These are phyloP conservation scores for Nemania sp. DNA, from an alignment of 2,329 filamentous ascomycete species.

Conservation along the genomic window DNA sequence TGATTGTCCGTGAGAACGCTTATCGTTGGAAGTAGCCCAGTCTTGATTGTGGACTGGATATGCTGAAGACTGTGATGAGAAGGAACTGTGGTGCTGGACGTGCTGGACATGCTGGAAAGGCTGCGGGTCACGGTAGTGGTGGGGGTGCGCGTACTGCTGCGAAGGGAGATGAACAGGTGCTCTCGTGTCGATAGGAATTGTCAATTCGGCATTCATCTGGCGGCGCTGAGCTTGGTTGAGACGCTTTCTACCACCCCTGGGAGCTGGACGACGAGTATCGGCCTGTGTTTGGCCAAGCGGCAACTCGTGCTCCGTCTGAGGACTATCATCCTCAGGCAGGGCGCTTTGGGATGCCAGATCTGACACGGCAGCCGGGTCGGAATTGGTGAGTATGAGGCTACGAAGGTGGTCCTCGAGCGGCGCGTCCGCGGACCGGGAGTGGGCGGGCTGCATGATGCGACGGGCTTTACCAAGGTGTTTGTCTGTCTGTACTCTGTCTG, in stretches of 20 bases:
- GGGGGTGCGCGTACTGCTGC: constrained; percentile 36
- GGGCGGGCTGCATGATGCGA: constrained; percentile 32
- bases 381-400: constrained; percentile 62
- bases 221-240: constrained; percentile 67
- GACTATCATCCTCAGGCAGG: not conserved
- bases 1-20: constrained; percentile 21
- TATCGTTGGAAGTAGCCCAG: constrained; percentile 8
- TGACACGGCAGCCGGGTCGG: constrained; percentile 31
- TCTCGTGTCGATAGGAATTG: constrained; percentile 58
- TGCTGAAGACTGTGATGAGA: constrained; percentile 42
- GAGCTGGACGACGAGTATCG: constrained; percentile 14
- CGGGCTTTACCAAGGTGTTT: constrained; percentile 8
- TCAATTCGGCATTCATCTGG: constrained; percentile 64
- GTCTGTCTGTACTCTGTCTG: too few species aligned
- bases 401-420: constrained; percentile 62
- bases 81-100: constrained; percentile 20
- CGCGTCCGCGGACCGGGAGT: constrained; percentile 6
- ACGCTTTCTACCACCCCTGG: constrained; percentile 51
- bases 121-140: constrained; percentile 36
- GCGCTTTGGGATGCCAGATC: not conserved
- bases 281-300: constrained; percentile 3
- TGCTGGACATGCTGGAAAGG: constrained; percentile 17
- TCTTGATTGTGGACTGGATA: constrained; percentile 28
- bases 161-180: constrained; percentile 25
- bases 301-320: not conserved